Base-by-base conservation (phyloP, 2,329 filamentous ascomycete genomes). In the Fusarium sp. region DNA sequence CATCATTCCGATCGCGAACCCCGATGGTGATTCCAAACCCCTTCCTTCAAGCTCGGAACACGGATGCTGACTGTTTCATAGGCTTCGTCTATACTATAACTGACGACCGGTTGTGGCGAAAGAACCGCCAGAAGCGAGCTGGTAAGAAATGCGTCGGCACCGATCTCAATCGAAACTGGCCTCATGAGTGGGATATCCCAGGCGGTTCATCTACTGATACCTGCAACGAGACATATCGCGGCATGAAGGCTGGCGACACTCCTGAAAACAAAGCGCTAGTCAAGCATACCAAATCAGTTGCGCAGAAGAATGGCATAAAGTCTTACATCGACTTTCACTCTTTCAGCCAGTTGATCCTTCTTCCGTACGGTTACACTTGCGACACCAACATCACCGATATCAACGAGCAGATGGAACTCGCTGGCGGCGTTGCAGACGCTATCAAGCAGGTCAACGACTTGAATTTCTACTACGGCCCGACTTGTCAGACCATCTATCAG, bases 311-410 rank as follows among this genome's bases (percentile, higher is more conserved):
- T 2, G 88, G 89, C 3, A 82, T 92, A 45, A 87, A 89, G 75
- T 83, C 91, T 6, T 93, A 88, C 80, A 88, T 92, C 72, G 91
- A 93, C 80, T 89, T 88, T 78, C 91, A 93, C 81, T 86, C 89
- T 0, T 93, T 91, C 81, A 87, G 86, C 17, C 90, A 92, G 63
- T 83, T 89, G 38, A 86, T 91, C 66, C 85, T 89, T 66, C 84
- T 76, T 68, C 84, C 88, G 4, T 92, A 91, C 75, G 90, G 90
- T 41, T 91, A 90, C 81, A 87, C 86, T 8, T 91, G 89, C 83
- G 82, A 81, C 28, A 83, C 80, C 22, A 79, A 82, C 18, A 79
- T 87, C 10, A 81, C 83, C 57, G 87, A 89, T 69, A 81, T 88
- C 63, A 78, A 83, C 13, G 82, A 86, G 60, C 85, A 89, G 69